Evolutionary conservation across 2,329 filamentous ascomycete species (phyloP).

Genomic region (Cadophora malorum): DNA sequence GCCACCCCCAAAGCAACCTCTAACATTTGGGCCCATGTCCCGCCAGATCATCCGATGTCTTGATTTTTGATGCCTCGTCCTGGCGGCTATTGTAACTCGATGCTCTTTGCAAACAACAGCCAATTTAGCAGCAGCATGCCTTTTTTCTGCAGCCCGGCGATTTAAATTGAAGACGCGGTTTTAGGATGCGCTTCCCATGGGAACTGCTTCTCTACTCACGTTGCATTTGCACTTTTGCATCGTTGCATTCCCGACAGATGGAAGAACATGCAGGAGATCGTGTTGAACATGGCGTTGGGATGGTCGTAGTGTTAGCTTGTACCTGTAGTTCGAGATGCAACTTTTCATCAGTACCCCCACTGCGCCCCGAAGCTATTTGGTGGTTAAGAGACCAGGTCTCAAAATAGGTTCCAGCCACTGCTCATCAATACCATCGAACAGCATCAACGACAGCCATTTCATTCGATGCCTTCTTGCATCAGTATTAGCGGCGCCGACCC

Average conservation of each 20-base stretch:
- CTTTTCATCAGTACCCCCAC: constrained; percentile 1
- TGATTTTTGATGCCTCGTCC: constrained; percentile 11
- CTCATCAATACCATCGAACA: not conserved
- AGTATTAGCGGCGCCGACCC: not conserved
- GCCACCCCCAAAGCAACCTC: constrained; percentile 10
- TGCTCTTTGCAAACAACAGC: not conserved
- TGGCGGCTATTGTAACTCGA: constrained; percentile 12
- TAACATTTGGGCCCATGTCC: not conserved
- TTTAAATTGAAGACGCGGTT: not conserved
- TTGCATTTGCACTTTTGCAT: constrained; percentile 19
- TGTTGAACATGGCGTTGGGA: constrained; percentile 1
- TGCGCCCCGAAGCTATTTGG: constrained; percentile 7
- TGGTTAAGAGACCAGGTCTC: constrained; percentile 25
- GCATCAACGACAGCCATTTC: not conserved
- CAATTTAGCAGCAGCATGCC: not conserved
- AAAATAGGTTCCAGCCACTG: constrained; percentile 30
- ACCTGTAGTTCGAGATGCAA: not conserved
- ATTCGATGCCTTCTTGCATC: not conserved
- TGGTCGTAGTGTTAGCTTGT: not conserved
- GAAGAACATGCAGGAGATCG: not conserved
- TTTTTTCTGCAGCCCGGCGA: not conserved
- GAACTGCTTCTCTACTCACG: not conserved
- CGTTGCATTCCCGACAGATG: not conserved
- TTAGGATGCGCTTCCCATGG: not conserved
- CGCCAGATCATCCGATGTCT: constrained; percentile 18